Percentiles rank a stretch among this genome's conserved stretches.
phyloP scores from a whole-genome alignment of 805 yeast species.

The Wickerhamomyces mucosus region DNA sequence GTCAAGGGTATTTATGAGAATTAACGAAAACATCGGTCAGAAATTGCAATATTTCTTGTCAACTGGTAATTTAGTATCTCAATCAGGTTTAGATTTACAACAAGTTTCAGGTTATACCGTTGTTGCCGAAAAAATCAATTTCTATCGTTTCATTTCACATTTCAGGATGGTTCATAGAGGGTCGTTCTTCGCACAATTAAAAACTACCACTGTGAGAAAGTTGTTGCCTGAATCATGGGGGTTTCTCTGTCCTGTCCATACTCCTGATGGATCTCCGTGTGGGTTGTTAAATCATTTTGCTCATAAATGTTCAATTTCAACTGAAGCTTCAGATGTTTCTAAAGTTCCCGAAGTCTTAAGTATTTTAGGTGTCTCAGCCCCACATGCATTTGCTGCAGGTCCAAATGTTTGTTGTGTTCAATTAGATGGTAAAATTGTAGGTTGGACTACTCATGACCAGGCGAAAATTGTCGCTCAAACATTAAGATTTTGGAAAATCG shows the following conservation, averaged over 20 bases:
- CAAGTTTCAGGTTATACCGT: conserved; percentile 98
- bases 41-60: conserved; percentile 90
- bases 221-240: conserved; percentile 98
- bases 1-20: conserved; percentile 63
- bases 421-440: conserved; percentile 83
- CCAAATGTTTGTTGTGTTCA: conserved; percentile 86
- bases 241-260: conserved; percentile 96
- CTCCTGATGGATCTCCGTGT: conserved; percentile 99
- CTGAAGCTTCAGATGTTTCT: conserved; percentile 65
- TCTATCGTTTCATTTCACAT: conserved; percentile 95
- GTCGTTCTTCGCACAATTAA: conserved; percentile 95
- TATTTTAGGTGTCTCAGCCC: conserved; percentile 72
- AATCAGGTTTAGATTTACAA: conserved; percentile 94
- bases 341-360: conserved; percentile 57
- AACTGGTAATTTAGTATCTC: conserved; percentile 95
- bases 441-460: conserved; percentile 89
- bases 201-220: conserved; percentile 95
- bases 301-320: conserved; percentile 86
- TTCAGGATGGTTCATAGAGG: conserved; percentile 99
- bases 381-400: conserved; percentile 78
- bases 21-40: conserved; percentile 90
- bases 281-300: conserved; percentile 95
- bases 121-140: conserved; percentile 96
- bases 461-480: conserved; percentile 85
- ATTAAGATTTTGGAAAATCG: conserved; percentile 85